Evolutionary conservation across 371 early-diverging fungal species (phyloP), one percentile per base, ranked within the genome.

Genomic region (Mucor saturninus): DNA sequence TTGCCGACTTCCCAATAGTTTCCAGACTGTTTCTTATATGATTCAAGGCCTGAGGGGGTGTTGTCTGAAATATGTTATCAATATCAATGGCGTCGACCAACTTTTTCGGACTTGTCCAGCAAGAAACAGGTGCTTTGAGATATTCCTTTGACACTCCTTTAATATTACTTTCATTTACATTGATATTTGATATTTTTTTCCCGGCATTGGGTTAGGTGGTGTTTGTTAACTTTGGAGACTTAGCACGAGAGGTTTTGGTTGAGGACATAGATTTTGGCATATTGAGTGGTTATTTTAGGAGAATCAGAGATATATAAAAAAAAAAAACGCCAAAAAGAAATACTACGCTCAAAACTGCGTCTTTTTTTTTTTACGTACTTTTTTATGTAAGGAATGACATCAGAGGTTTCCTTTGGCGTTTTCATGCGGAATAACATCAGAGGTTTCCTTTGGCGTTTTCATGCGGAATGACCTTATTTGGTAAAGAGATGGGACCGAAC

Each of bases 1-100:
- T 61, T 45, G 3, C 26, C 45, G 61, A 61, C 43, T 61, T 53
- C 31, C 46, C 54, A 61, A 61, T 54, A 53, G 53, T 61, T 61
- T 54, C 26, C 5, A 61, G 26, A 14, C 54, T 61, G 35, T 40
- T 42, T 51, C 52, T 60, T 60, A 52, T 60, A 52, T 60, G 31
- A 52, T 52, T 42, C 15, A 60, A 32, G 42, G 60, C 60, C 52
- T 52, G 60, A 42, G 15, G 15, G 15, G 53, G 60, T 52, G 42
- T 15, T 42, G 60, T 32, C 26, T 60, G 30, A 42, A 43, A 52
- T 14, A 60, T 42, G 31, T 40, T 60, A 31, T 52, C 60, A 32
- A 52, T 31, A 52, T 60, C 7, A 29, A 60, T 50, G 4, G 46
- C 11, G 21, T 59, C 40, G 50, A 59, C 29, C 59, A 50, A 59